These are phyloP conservation scores for Herpetospermum pedunculosum DNA, from an alignment of 306 rosid genomes.

Conservation along the genomic window DNA sequence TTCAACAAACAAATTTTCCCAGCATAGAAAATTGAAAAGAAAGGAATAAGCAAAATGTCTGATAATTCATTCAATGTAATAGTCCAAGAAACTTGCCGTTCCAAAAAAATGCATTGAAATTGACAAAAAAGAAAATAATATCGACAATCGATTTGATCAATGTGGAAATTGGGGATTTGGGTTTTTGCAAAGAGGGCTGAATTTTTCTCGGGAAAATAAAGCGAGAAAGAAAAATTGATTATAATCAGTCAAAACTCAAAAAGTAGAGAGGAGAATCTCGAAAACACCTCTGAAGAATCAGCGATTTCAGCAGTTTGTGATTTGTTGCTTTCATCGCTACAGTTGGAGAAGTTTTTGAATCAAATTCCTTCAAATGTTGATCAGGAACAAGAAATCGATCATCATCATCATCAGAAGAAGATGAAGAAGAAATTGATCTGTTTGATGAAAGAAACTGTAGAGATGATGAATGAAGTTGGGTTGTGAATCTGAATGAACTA, in stretches of 20 bases:
- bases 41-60: conserved; percentile 20
- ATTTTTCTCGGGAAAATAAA: not conserved
- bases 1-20: not conserved
- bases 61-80: conserved; percentile 7
- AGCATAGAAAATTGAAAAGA: conserved; percentile 14
- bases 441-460: not conserved
- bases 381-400: not conserved
- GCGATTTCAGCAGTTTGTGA: conserved; percentile 28
- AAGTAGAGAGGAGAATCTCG: conserved; percentile 28
- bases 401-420: not conserved
- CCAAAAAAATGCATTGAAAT: conserved; percentile 15
- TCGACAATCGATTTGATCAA: conserved; percentile 25
- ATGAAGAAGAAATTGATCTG: not conserved
- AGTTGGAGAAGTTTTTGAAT: not conserved
- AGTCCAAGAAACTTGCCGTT: conserved; percentile 15
- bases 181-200: not conserved
- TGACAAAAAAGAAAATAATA: conserved; percentile 15
- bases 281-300: conserved; percentile 24
- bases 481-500: not conserved
- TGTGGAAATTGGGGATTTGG: conserved; percentile 24
- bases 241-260: no score
- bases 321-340: conserved; percentile 19
- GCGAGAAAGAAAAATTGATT: no score
- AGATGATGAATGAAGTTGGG: not conserved
- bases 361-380: not conserved